Evolutionary conservation across 805 yeast species (phyloP), one percentile per base, ranked within the genome.

Genomic region (Metschnikowia dekortorum): DNA sequence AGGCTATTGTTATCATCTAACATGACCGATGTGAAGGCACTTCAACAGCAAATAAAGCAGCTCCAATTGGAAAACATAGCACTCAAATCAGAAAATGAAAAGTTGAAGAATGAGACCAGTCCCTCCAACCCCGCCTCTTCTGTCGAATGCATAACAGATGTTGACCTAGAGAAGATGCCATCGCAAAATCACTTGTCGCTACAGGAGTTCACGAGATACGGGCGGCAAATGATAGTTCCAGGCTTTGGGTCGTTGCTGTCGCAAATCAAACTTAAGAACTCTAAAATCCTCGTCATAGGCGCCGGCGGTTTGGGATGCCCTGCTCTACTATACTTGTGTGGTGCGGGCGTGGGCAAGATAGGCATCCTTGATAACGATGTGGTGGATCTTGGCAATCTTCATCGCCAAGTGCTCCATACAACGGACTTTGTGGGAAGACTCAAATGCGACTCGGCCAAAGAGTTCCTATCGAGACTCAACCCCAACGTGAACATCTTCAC

Each of bases 271-370:
- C 66, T 94, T 43, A 84, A 83, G 54, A 56, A 65, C 0, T 51
- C 92, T 2, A 79, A 73, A 46, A 79, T 91, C 0, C 66, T 92
- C 28, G 91, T 94, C 0, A 76, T 94, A 7, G 99, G 99, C 1
- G 97, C 97, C 0, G 99, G 99, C 9, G 99, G 99, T 0, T 73
- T 94, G 6, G 98, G 99, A 0, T 85, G 95, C 57, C 97, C 99
- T 0, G 95, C 95, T 0, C 66, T 92, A 44, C 74, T 87, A 39
- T 94, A 94, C 62, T 68, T 94, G 2, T 83, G 84, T 0, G 97
- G 95, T 0, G 86, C 96, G 0, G 99, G 99, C 4, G 71, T 92
- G 3, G 98, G 96, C 1, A 65, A 69, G 2, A 74, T 94, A 22
- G 97, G 97, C 3, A 86, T 94, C 13, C 85, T 90, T 1, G 99